Percentiles rank a stretch among this genome's conserved stretches.
These are phyloP conservation scores for Arctostaphylos glauca DNA, from an alignment of 148 eudicot species.

Conservation along the genomic window DNA sequence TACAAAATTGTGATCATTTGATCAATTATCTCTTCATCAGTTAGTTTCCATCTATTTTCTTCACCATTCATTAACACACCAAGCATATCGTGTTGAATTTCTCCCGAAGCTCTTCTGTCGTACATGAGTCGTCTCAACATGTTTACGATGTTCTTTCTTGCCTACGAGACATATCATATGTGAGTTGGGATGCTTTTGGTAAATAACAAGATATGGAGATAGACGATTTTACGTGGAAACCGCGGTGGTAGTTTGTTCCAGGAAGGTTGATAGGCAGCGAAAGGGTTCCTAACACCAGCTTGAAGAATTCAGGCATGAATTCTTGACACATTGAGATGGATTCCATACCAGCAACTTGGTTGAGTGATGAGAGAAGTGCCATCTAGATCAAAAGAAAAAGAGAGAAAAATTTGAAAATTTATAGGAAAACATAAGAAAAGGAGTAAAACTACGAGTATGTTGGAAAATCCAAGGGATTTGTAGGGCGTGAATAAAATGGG, in stretches of 20 bases:
- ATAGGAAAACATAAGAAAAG: background rate
- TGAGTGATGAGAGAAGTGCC: conserved; percentile 75
- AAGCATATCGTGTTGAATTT: conserved; percentile 64
- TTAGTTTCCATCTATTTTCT: conserved; percentile 56
- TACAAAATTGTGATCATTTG: conserved; percentile 87
- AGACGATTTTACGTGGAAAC: conserved; percentile 52
- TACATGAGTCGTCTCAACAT: conserved; percentile 56
- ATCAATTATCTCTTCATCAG: conserved; percentile 93
- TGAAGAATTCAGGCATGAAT: conserved; percentile 81
- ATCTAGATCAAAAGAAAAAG: conserved; percentile 39
- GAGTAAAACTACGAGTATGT: background rate
- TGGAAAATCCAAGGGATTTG: too few relatives aligned
- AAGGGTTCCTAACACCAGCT: conserved; percentile 76
- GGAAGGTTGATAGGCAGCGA: conserved; percentile 90
- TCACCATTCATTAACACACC: conserved; percentile 57
- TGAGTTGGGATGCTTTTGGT: background rate
- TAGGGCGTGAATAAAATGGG: too few relatives aligned
- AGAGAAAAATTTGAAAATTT: conserved; percentile 2
- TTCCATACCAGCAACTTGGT: conserved; percentile 68
- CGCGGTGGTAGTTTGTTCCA: conserved; percentile 70
- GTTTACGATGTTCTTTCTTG: conserved; percentile 67
- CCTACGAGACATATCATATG: conserved; percentile 36
- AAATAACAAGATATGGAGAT: too few relatives aligned
- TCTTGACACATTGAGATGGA: conserved; percentile 43
- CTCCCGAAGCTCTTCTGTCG: conserved; percentile 57